phyloP scores from a whole-genome alignment of 1,139 yeast species.

The Yamadazyma songkhlaensis region DNA sequence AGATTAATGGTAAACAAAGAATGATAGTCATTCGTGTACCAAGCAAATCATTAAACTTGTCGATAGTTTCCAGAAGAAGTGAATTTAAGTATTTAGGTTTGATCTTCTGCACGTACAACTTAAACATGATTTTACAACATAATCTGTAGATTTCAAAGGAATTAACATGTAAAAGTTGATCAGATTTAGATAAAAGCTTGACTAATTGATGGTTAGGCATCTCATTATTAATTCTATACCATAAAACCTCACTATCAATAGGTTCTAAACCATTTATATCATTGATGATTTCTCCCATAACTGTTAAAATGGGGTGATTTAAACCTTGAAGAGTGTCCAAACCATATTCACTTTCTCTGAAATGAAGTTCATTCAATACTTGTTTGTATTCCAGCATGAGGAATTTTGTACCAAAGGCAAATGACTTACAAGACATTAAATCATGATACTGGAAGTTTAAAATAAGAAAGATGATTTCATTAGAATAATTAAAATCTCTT shows the following conservation, averaged over 20 bases:
- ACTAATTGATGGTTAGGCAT: constrained; percentile 7
- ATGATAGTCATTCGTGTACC: constrained; percentile 10
- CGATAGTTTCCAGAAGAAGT: constrained; percentile 4
- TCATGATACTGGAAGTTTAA: constrained; percentile 23
- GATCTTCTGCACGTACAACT: constrained; percentile 8
- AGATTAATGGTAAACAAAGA: constrained; percentile 15
- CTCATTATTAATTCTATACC: constrained; percentile 6
- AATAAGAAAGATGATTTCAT: constrained; percentile 19
- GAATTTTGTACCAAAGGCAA: constrained; percentile 16
- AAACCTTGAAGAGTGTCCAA: constrained; percentile 24
- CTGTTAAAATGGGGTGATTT: constrained; percentile 16
- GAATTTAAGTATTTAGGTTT: constrained; percentile 5
- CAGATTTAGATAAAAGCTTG: constrained; percentile 3
- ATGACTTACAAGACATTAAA: constrained; percentile 17
- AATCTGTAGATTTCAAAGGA: constrained; percentile 7
- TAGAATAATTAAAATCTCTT: constrained; percentile 16
- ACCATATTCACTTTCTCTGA: constrained; percentile 14
- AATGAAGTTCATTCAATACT: constrained; percentile 5
- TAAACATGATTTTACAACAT: constrained; percentile 8
- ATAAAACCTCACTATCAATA: background rate
- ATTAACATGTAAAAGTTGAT: constrained; percentile 1
- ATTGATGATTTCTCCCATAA: constrained; percentile 21
- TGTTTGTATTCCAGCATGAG: constrained; percentile 14
- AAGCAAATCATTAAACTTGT: constrained; percentile 7
- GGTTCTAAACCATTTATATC: background rate